Evolutionary conservation across 352 stramenopile genomes (phyloP), one percentile per base, ranked within the genome.

Genomic region (Pythium oligandrum): DNA sequence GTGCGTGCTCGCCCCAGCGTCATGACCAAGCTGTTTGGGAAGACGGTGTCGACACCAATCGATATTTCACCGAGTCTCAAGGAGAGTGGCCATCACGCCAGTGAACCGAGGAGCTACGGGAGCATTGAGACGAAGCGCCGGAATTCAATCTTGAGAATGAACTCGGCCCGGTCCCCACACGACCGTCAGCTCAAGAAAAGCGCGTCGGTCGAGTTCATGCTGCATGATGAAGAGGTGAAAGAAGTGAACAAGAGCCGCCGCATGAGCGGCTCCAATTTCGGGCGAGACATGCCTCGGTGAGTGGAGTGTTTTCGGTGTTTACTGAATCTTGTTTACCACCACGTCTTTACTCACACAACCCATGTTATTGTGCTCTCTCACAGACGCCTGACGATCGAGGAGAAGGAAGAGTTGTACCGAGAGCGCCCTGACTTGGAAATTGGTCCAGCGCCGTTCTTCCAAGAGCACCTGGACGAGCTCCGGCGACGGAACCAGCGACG

Each of bases 351-450:
- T 26, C 17, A 26, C 17, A 26, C 17, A 26, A 26, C 17, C 17
- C 17, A 26, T 26, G 17, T 26, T 0, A 26, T 26, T 26, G 17
- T 26, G 17, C 17, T 26, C 17, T 26, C 17, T 26, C 35, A 30
- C 48, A 89, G 82, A 40, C 72, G 84, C 9, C 55, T 94, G 48
- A 93, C 84, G 12, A 61, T 76, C 12, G 78, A 90, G 67, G 84
- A 94, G 61, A 90, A 87, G 59, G 74, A 81, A 44, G 84, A 88
- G 51, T 70, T 94, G 37, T 94, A 94, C 60, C 81, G 75, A 62
- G 47, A 88, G 48, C 84, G 84, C 4, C 84, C 84, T 26, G 84
- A 94, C 51, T 71, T 94, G 26, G 82, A 91, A 56, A 90, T 94
- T 39, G 72, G 68, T 0, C 74, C 74, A 34, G 60, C 39, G 39